phyloP scores from a whole-genome alignment of 2,329 filamentous ascomycete genomes.

The Xylariaceae sp. region DNA sequence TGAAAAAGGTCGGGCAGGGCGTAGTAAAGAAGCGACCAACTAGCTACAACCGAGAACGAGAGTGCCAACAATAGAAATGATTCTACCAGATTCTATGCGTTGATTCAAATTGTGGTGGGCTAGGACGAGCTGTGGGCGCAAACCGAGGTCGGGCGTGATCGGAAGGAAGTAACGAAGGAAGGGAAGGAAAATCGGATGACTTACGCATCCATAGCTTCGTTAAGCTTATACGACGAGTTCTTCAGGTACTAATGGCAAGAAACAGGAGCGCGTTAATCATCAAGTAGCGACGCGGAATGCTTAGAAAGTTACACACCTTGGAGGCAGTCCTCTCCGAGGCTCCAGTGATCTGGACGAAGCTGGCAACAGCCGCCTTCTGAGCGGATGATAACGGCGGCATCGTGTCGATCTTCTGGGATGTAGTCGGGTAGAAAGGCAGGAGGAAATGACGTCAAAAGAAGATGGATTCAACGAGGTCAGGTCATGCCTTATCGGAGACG shows the following conservation, averaged over 20 bases:
- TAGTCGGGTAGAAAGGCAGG: too few species aligned
- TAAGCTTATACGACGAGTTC: conserved; percentile 46
- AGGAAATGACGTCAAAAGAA: too few species aligned
- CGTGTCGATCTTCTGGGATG: conserved; percentile 7
- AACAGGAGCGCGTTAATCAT: not conserved
- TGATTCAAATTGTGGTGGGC: too few species aligned
- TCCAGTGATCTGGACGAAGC: conserved; percentile 30
- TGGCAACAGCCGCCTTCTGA: conserved; percentile 26
- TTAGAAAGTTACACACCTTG: conserved; percentile 18
- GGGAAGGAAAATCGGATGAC: conserved; percentile 31
- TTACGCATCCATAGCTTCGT: conserved; percentile 55
- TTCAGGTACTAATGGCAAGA: conserved; percentile 39
- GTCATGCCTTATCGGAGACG: too few species aligned
- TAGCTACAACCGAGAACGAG: too few species aligned
- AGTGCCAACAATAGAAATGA: too few species aligned
- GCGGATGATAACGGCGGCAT: conserved; percentile 25
- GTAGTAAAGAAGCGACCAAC: too few species aligned
- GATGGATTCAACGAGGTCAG: too few species aligned
- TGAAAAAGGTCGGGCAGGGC: too few species aligned
- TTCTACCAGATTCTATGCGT: too few species aligned
- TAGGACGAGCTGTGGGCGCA: too few species aligned
- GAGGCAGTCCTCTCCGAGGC: conserved; percentile 25
- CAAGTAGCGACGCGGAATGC: not conserved
- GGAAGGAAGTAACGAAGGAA: not conserved
- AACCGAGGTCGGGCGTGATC: not conserved